Conservation (phyloP, 2,329 filamentous ascomycete species). For the Epichloe hybrida region DNA sequence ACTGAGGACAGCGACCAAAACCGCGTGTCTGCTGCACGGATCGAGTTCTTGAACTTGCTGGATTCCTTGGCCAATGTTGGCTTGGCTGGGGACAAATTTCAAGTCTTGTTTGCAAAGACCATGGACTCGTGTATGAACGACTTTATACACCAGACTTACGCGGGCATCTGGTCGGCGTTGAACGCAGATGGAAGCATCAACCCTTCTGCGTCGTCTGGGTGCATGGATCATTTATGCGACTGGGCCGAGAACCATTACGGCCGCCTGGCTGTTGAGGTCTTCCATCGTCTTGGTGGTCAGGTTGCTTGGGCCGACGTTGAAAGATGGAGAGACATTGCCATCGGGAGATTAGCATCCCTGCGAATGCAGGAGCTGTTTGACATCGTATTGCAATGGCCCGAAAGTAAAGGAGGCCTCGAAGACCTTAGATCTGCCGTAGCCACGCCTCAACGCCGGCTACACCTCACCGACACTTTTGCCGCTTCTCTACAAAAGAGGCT, state of each 20-base stretch:
- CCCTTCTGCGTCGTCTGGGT: constrained; percentile 19
- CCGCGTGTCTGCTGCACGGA: constrained; percentile 26
- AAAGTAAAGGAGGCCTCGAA: constrained; percentile 56
- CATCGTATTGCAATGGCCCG: constrained; percentile 64
- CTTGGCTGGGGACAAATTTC: constrained; percentile 53
- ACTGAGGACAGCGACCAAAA: constrained; percentile 5
- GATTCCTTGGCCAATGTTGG: constrained; percentile 50
- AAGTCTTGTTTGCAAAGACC: constrained; percentile 57
- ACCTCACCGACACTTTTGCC: constrained; percentile 58
- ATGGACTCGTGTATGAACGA: constrained; percentile 53
- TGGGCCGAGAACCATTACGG: constrained; percentile 59
- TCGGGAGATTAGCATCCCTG: constrained; percentile 53
- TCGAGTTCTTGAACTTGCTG: constrained; percentile 41
- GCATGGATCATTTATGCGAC: constrained; percentile 43
- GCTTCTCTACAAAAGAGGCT: constrained; percentile 50
- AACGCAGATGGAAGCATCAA: constrained; percentile 9
- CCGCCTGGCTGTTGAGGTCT: constrained; percentile 48
- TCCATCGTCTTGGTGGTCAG: constrained; percentile 31
- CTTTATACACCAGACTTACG: constrained; percentile 48
- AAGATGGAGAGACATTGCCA: constrained; percentile 57
- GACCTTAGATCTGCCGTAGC: constrained; percentile 61
- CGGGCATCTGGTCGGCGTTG: constrained; percentile 42
- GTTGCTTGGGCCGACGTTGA: constrained; percentile 44
- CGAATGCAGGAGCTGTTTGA: constrained; percentile 64
- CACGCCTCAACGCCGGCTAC: constrained; percentile 51